Conservation (phyloP, 169 alveolate genomes). For the Plasmodium gonderi region DNA sequence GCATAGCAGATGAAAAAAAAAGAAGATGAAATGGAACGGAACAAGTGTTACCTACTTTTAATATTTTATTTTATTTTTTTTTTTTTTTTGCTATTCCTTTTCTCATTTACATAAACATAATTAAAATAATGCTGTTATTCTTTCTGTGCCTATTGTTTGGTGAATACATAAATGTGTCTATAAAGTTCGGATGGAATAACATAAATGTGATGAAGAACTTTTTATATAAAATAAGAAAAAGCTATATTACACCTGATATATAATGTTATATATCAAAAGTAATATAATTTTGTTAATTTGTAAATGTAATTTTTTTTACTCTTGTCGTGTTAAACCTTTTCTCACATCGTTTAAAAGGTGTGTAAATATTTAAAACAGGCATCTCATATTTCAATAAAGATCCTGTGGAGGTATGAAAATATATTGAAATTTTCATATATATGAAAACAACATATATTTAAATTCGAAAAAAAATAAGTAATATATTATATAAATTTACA, state of each 20-base stretch:
- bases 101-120: neutral
- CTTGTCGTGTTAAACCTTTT: neutral
- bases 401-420: neutral
- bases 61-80: neutral
- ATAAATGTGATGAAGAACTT: neutral
- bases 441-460: neutral
- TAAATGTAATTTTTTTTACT: neutral
- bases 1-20: constrained; percentile 15
- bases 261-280: neutral
- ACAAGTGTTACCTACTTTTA: neutral
- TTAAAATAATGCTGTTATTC: neutral
- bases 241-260: neutral
- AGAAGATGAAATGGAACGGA: neutral
- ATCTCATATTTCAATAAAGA: neutral
- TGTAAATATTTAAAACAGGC: neutral
- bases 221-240: neutral
- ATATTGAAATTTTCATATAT: neutral
- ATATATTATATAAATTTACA: neutral
- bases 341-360: neutral
- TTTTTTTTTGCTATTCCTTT: neutral
- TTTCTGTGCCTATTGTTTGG: neutral
- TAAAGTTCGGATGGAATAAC: neutral
- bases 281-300: neutral
- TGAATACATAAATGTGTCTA: neutral
- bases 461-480: neutral